Percentiles rank a stretch among this genome's conserved stretches.
Conservation (phyloP, 805 yeast species). For the Metschnikowia bowlesiae region DNA sequence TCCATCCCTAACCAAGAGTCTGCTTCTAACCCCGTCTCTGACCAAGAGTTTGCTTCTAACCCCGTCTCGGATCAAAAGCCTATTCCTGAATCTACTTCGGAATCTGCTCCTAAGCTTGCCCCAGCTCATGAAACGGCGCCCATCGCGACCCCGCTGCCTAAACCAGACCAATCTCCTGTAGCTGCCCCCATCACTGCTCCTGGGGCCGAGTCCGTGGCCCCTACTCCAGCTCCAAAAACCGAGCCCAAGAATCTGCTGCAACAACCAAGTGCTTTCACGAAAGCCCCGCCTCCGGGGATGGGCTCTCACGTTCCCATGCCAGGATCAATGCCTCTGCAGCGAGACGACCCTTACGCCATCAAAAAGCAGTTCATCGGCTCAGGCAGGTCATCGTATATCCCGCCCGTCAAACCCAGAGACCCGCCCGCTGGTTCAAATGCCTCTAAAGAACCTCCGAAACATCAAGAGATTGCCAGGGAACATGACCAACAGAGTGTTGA, state of each 20-base stretch:
- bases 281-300: background rate
- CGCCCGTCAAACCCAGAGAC: conserved; percentile 40
- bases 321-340: conserved; percentile 25
- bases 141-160: too few species aligned
- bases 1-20: background rate
- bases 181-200: background rate
- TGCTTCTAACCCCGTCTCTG: background rate
- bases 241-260: background rate
- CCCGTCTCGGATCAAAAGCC: background rate
- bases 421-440: conserved; percentile 31
- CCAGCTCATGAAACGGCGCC: too few species aligned
- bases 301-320: conserved; percentile 17
- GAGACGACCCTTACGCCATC: conserved; percentile 43
- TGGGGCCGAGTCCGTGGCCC: background rate
- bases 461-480: conserved; percentile 12
- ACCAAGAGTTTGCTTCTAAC: background rate
- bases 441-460: conserved; percentile 23
- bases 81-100: background rate
- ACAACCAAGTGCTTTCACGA: background rate
- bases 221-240: background rate
- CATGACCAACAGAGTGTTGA: conserved; percentile 18
- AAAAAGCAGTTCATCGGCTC: conserved; percentile 54
- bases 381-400: conserved; percentile 59
- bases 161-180: background rate
- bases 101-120: too few species aligned